phyloP scores from a whole-genome alignment of 2,329 filamentous ascomycete genomes.

The Pezicula carpinea region DNA sequence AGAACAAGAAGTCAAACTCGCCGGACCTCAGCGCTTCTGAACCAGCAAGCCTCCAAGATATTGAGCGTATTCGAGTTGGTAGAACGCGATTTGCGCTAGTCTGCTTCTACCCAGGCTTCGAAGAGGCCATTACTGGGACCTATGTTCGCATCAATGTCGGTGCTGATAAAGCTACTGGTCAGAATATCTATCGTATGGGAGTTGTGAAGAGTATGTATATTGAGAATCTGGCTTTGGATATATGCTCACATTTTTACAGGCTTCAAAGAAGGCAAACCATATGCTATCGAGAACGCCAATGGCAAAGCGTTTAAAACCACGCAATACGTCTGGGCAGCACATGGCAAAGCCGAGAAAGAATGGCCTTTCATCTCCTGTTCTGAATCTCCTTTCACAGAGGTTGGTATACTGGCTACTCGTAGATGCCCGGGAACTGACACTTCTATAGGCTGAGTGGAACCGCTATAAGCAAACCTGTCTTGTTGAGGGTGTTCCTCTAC shows the following conservation, averaged over 20 bases:
- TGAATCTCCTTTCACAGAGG: constrained; percentile 78
- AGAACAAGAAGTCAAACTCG: constrained; percentile 41
- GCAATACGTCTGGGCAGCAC: constrained; percentile 75
- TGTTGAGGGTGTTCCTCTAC: constrained; percentile 67
- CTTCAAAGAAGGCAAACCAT: constrained; percentile 74
- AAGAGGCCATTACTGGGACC: constrained; percentile 74
- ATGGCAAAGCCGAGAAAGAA: constrained; percentile 77
- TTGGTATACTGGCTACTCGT: constrained; percentile 33
- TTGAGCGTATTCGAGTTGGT: constrained; percentile 78
- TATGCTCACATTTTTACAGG: constrained; percentile 42
- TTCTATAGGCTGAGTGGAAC: constrained; percentile 65
- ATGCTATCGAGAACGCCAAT: constrained; percentile 71
- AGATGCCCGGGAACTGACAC: constrained; percentile 20
- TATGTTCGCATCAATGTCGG: constrained; percentile 84
- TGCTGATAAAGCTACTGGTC: constrained; percentile 64
- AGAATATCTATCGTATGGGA: constrained; percentile 82
- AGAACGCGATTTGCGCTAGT: constrained; percentile 83
- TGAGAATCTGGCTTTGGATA: neutral
- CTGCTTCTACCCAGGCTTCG: constrained; percentile 90
- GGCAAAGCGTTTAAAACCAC: constrained; percentile 79
- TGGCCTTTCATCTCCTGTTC: constrained; percentile 92
- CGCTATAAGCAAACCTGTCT: constrained; percentile 73
- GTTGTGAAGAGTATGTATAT: constrained; percentile 68
- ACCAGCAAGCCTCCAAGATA: constrained; percentile 71
- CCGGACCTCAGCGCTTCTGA: constrained; percentile 46